A percentile compares a stretch with the other conserved stretches of the same genome.
Conservation (phyloP, 2,329 filamentous ascomycete species). For the Arthroderma uncinatum region DNA sequence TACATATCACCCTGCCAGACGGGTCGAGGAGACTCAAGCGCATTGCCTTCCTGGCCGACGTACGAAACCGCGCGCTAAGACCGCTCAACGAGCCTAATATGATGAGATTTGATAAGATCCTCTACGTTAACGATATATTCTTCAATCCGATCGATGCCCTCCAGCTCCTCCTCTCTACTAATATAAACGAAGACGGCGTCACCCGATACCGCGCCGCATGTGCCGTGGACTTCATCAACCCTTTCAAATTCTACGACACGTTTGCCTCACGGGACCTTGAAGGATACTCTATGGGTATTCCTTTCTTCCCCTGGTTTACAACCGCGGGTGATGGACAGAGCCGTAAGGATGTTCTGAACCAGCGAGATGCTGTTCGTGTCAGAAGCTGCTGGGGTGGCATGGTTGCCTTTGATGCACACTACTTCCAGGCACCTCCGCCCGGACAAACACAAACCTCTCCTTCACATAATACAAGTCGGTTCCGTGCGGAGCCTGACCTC, state of each 20-base stretch:
- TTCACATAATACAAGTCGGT: slow-evolving; percentile 38
- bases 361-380: slow-evolving; percentile 52
- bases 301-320: slow-evolving; percentile 64
- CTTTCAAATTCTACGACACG: slow-evolving; percentile 66
- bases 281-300: slow-evolving; percentile 56
- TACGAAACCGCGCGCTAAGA: slow-evolving; percentile 57
- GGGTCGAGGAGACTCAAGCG: slow-evolving; percentile 56
- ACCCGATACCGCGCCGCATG: slow-evolving; percentile 58
- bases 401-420: slow-evolving; percentile 42
- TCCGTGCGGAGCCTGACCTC: slow-evolving; percentile 48
- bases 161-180: slow-evolving; percentile 52
- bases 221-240: slow-evolving; percentile 62
- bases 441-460: slow-evolving; percentile 19
- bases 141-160: slow-evolving; percentile 49
- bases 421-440: slow-evolving; percentile 27
- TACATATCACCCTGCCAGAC: slow-evolving; percentile 50
- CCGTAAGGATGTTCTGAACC: slow-evolving; percentile 51
- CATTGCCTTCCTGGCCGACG: slow-evolving; percentile 61
- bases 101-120: slow-evolving; percentile 43
- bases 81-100: slow-evolving; percentile 45
- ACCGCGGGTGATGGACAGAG: slow-evolving; percentile 40
- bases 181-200: slow-evolving; percentile 42
- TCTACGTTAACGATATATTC: slow-evolving; percentile 57
- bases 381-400: slow-evolving; percentile 70
- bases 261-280: slow-evolving; percentile 62